Evolutionary conservation across 345 rosid species (phyloP).

Genomic region (Aethionema arabicum): DNA sequence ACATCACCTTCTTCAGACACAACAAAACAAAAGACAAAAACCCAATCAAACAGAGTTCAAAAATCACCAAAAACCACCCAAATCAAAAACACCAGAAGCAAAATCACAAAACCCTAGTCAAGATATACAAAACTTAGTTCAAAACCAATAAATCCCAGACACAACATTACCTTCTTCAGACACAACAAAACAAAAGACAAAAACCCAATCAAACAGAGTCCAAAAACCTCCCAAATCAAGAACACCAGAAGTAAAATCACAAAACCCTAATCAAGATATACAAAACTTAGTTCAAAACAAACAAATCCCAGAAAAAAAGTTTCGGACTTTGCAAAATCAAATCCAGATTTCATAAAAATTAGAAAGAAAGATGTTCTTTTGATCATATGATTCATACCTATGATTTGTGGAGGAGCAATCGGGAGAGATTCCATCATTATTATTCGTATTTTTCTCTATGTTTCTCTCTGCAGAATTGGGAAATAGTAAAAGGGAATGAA

Average conservation of each 20-base stretch:
- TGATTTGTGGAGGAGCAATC: slow-evolving; percentile 23
- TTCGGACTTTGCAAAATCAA: not conserved
- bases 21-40: not conserved
- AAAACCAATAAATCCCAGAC: too few relatives aligned
- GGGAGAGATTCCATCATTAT: slow-evolving; percentile 21
- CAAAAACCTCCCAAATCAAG: slow-evolving; percentile 2
- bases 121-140: too few relatives aligned
- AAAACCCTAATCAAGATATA: too few relatives aligned
- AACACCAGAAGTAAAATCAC: not conserved
- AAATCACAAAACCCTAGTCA: not conserved
- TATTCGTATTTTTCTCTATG: not conserved
- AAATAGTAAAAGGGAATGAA: not conserved
- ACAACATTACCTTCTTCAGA: slow-evolving; percentile 17
- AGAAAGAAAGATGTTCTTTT: not conserved
- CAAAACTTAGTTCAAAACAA: not conserved
- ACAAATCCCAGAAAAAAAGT: not conserved
- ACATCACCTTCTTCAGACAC: slow-evolving; percentile 19
- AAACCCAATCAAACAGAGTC: not conserved
- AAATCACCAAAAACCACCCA: slow-evolving; percentile 10
- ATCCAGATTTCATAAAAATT: not conserved
- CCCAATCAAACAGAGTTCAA: not conserved
- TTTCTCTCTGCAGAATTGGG: not conserved
- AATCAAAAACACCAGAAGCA: slow-evolving; percentile 3
- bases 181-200: not conserved
- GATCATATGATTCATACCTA: slow-evolving; percentile 20